Evolutionary conservation across 371 early-diverging fungal species (phyloP).

Genomic region (Parasitella parasitica): DNA sequence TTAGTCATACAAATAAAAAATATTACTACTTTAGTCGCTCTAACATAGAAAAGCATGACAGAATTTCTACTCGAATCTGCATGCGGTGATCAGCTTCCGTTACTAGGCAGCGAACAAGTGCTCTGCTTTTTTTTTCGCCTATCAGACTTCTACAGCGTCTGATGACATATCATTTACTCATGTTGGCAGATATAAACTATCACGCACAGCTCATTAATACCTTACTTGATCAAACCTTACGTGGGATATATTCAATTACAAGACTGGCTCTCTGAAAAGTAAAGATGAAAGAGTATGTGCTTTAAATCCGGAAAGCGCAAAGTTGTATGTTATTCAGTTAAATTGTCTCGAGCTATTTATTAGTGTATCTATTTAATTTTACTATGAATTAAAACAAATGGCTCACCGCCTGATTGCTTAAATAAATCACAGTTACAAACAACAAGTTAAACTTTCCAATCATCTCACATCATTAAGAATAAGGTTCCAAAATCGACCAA

Average conservation of each 20-base stretch:
- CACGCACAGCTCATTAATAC: background rate
- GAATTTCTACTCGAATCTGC: background rate
- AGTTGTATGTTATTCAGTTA: too few species aligned
- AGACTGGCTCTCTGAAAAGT: too few species aligned
- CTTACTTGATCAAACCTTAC: background rate
- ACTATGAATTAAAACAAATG: too few species aligned
- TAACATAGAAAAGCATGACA: too few species aligned
- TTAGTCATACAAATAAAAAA: background rate
- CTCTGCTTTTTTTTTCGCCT: background rate
- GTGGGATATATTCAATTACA: background rate
- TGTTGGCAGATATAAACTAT: background rate
- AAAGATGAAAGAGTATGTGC: too few species aligned
- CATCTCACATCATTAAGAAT: too few species aligned
- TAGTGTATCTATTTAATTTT: too few species aligned
- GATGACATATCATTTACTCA: background rate
- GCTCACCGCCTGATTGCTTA: too few species aligned
- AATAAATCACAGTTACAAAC: too few species aligned
- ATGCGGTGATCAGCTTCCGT: background rate
- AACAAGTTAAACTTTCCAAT: too few species aligned
- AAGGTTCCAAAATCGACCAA: conserved; percentile 1
- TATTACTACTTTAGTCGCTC: background rate
- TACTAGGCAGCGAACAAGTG: background rate
- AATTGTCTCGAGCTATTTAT: too few species aligned
- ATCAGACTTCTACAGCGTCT: background rate
- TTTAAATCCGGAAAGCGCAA: too few species aligned